phyloP scores from a whole-genome alignment of 2,329 filamentous ascomycete genomes.

The Sporothrix brunneoviolacea region DNA sequence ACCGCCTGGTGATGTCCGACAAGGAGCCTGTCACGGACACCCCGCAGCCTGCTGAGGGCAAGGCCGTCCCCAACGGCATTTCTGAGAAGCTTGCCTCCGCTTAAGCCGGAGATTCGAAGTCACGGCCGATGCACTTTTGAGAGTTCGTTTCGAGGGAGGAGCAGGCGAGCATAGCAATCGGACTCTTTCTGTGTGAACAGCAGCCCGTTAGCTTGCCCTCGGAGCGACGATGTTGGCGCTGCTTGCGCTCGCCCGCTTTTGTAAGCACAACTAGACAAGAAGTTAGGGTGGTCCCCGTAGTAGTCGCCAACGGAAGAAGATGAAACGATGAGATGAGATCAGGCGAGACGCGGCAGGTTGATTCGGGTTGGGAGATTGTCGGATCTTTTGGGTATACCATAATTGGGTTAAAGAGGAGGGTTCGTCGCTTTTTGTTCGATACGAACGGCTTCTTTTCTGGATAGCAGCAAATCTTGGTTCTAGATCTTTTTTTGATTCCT shows the following conservation, averaged over 20 bases:
- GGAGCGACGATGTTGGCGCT: no score
- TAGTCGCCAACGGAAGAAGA: no score
- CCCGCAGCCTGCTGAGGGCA: slow-evolving; percentile 20
- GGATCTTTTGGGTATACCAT: slow-evolving; percentile 3
- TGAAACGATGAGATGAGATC: no score
- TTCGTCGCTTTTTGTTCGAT: background rate
- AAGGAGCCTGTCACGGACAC: slow-evolving; percentile 32
- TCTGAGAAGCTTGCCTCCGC: no score
- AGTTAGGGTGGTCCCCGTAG: background rate
- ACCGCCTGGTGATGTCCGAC: slow-evolving; percentile 49
- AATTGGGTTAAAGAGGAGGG: slow-evolving; percentile 1
- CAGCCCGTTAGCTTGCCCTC: no score
- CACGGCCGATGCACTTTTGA: background rate
- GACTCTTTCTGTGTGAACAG: no score
- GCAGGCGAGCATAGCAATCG: background rate
- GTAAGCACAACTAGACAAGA: no score
- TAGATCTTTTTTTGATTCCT: background rate
- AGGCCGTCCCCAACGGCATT: background rate
- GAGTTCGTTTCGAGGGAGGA: background rate
- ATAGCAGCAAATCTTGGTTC: slow-evolving; percentile 2
- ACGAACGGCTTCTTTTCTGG: background rate
- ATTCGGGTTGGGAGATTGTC: no score
- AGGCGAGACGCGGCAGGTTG: background rate
- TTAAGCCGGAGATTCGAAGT: background rate
- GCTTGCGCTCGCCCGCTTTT: no score